Base-by-base conservation (phyloP, 2,329 filamentous ascomycete species). In the Botrytis byssoidea region DNA sequence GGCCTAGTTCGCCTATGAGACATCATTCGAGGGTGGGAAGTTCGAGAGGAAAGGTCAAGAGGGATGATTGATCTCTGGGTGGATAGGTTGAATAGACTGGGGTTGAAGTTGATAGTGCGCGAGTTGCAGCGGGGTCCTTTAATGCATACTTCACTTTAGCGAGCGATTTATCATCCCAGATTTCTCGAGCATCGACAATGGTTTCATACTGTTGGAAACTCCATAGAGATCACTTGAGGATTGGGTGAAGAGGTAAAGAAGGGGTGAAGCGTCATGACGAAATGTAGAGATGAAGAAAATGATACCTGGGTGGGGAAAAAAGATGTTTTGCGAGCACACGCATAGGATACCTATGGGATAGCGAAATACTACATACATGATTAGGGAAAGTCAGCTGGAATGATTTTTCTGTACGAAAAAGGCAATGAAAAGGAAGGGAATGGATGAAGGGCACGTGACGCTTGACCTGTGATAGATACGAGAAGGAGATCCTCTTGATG, bases 1-100 rank as follows among this genome's bases (percentile, higher is more conserved):
- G 85, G 60, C 86, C 86, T 20, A 83, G 81, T 14, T 87, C 86
- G 7, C 86, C 86, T 7, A 78, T 81, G 74, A 78, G 84, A 76
- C 81, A 85, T 66, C 83, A 86, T 72, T 80, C 83, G 8, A 81
- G 84, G 69, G 77, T 82, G 18, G 82, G 83, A 61, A 82, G 83
- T 48, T 81, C 80, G 42, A 79, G 79, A 76, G 82, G 79, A 16
- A 81, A 81, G 61, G 76, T 81, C 71, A 83, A 83, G 75, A 76
- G 83, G 76, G 81, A 83, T 63, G 81, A 82, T 74, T 84, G 75
- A 78, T 70, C 22, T 44, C 61, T 42, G 48, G 18, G 55, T 25
- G 37, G 16, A 4, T n/a, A n/a, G 66, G 35, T 25, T 44, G 32
- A 8, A 66, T 51, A 48, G 35, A 3, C 14, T 57, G n/a, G 18